phyloP scores from a whole-genome alignment of 371 early-diverging fungal genomes.

The Mucor saturninus region DNA sequence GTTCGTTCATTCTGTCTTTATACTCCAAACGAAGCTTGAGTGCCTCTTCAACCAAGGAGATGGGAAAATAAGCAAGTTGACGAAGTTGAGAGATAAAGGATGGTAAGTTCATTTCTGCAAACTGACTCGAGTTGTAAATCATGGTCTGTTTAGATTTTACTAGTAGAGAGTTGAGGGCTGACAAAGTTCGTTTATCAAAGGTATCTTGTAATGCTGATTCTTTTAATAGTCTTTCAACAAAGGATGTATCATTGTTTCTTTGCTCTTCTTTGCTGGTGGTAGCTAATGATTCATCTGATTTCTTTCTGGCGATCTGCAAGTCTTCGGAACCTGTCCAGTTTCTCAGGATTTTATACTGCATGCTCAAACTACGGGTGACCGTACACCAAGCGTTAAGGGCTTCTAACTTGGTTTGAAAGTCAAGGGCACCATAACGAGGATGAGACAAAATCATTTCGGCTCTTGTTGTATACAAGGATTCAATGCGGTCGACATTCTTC shows the following conservation, averaged over 20 bases:
- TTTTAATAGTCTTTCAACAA: conserved; percentile 85
- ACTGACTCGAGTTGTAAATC: conserved; percentile 66
- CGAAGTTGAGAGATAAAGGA: conserved; percentile 68
- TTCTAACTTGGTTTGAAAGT: conserved; percentile 73
- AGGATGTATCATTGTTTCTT: conserved; percentile 59
- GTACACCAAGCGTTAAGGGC: conserved; percentile 82
- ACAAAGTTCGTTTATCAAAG: conserved; percentile 77
- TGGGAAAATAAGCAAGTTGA: conserved; percentile 78
- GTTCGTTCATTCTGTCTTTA: conserved; percentile 70
- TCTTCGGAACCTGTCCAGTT: conserved; percentile 86
- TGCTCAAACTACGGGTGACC: conserved; percentile 71
- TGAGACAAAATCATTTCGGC: conserved; percentile 69
- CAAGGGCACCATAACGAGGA: conserved; percentile 70
- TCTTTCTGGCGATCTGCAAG: conserved; percentile 64
- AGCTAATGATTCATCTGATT: conserved; percentile 2
- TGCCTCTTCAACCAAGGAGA: conserved; percentile 78
- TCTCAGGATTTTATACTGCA: conserved; percentile 74
- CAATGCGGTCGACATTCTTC: conserved; percentile 76
- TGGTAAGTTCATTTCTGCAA: conserved; percentile 73
- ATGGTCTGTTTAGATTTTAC: conserved; percentile 69
- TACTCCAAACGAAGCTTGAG: conserved; percentile 79
- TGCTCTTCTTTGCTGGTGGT: conserved; percentile 7
- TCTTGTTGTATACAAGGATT: conserved; percentile 77
- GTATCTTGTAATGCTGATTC: conserved; percentile 81
- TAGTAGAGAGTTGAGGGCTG: conserved; percentile 57